phyloP scores from a whole-genome alignment of 2,329 filamentous ascomycete genomes.

The Aspergillus aculeatinus region DNA sequence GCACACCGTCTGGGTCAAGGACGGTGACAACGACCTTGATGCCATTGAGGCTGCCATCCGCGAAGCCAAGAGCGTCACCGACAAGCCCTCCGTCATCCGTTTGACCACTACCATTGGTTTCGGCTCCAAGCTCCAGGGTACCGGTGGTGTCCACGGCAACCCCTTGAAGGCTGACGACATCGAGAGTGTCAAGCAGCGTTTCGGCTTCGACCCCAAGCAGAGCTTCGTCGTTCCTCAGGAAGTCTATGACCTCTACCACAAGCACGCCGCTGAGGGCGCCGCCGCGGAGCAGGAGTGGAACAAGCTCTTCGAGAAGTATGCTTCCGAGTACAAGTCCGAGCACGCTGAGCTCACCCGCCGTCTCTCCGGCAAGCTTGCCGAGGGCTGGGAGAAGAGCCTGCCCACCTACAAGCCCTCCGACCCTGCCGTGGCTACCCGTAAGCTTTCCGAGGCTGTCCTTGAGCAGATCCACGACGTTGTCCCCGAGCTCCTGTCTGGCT shows the following conservation, averaged over 20 bases:
- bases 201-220: conserved; percentile 93
- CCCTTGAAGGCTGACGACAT: conserved; percentile 93
- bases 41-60: conserved; percentile 85
- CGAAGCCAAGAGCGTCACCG: conserved; percentile 79
- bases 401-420: conserved; percentile 88
- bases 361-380: conserved; percentile 77
- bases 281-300: conserved; percentile 95
- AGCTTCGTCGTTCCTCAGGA: conserved; percentile 89
- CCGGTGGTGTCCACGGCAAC: conserved; percentile 92
- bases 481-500: conserved; percentile 92
- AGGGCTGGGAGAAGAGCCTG: conserved; percentile 93
- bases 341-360: conserved; percentile 79
- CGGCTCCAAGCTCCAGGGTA: conserved; percentile 89
- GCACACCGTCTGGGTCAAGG: conserved; percentile 79
- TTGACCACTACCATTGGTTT: conserved; percentile 96
- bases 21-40: conserved; percentile 86
- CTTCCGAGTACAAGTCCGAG: conserved; percentile 72
- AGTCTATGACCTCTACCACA: conserved; percentile 87
- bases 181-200: conserved; percentile 89
- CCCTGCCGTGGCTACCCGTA: conserved; percentile 83
- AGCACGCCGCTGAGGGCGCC: conserved; percentile 81
- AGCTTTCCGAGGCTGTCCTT: conserved; percentile 92
- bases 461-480: conserved; percentile 78
- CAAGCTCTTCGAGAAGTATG: conserved; percentile 85
- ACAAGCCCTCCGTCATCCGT: conserved; percentile 98